These are phyloP conservation scores for Alternaria conjuncta DNA, from an alignment of 2,329 filamentous ascomycete genomes.

Conservation along the genomic window DNA sequence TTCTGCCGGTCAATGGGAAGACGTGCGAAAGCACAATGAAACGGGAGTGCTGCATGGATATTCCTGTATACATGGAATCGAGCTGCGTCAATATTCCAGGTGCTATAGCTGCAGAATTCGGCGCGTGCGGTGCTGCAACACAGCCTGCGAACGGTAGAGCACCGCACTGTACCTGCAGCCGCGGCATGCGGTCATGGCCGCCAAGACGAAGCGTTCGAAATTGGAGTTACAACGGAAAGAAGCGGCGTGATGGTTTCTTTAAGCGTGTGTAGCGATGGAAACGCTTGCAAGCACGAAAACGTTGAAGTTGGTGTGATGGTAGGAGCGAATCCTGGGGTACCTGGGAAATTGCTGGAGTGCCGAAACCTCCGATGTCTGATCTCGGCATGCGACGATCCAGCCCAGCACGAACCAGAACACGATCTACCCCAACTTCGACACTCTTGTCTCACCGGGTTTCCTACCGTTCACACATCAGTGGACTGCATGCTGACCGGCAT, in stretches of 20 bases:
- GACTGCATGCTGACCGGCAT: slow-evolving; percentile 9
- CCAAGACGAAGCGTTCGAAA: neutral
- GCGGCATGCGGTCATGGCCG: neutral
- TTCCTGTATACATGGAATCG: slow-evolving; percentile 10
- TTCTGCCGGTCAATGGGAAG: slow-evolving; percentile 15
- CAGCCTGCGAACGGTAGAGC: neutral
- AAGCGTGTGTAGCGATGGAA: slow-evolving; percentile 5
- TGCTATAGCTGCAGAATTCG: slow-evolving; percentile 3
- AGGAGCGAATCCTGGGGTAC: slow-evolving; percentile 2
- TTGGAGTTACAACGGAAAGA: neutral
- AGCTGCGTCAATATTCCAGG: slow-evolving; percentile 17
- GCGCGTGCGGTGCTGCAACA: slow-evolving; percentile 2
- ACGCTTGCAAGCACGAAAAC: neutral
- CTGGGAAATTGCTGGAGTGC: slow-evolving; percentile 8
- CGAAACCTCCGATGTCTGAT: slow-evolving; percentile 29
- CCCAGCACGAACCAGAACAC: slow-evolving; percentile 20
- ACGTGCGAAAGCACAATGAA: slow-evolving; percentile 27
- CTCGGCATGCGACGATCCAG: slow-evolving; percentile 18
- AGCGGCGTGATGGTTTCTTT: neutral
- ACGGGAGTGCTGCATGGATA: slow-evolving; percentile 23
- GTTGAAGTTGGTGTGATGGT: slow-evolving; percentile 1
- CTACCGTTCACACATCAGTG: slow-evolving; percentile 10
- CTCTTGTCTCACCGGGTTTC: slow-evolving; percentile 4
- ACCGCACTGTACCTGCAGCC: neutral
- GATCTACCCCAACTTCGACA: slow-evolving; percentile 7